Evolutionary conservation across 257 asterid genomes (phyloP), one percentile per base, ranked within the genome.

Genomic region (Perilla frutescens): DNA sequence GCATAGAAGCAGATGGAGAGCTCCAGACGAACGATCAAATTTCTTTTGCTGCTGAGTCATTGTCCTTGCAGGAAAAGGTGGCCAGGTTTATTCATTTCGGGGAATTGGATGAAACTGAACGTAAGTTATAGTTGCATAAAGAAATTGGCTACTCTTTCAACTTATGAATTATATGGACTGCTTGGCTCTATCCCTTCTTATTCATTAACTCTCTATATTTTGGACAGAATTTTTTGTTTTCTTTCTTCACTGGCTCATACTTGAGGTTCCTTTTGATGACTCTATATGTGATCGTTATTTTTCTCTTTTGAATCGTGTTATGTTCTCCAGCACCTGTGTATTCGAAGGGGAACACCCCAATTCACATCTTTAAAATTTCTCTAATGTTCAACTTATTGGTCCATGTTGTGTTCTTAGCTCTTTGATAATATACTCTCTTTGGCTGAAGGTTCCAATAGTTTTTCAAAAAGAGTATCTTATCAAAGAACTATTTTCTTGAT

Each of bases 11-110:
- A 60, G 75, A 62, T 69, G 79, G 72, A 64, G 81, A 54, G 47
- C 51, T 75, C 70, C 71, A 57, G 61, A 70, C 37, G 31, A 61
- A 57, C 54, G 75, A 76, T 57, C 72, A 54, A 44, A 70, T 43
- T 32, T 45, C 65, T 36, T 34, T 59, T 50, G 29, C 59, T 29
- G 32, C 75, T 36, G 80, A 72, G 53, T 73, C 79, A 39, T 68
- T 76, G 37, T 77, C 87, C 71, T 71, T 88, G 84, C 82, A 83
- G 77, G 90, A 84, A 74, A 79, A 84, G 73, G 88, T 73, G 70
- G 80, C 87, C 50, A 88, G 76, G 15, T 91, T 91, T 84, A 80
- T 94, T 68, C 83, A 82, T 80, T 77, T 67, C 53, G 99, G 99
- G 39, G 88, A 86, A 79, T 68, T 91, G 84, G 97, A 86, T 67